phyloP scores from a whole-genome alignment of 192 early-diverging fungal species.

The Lobosporangium transversale region DNA sequence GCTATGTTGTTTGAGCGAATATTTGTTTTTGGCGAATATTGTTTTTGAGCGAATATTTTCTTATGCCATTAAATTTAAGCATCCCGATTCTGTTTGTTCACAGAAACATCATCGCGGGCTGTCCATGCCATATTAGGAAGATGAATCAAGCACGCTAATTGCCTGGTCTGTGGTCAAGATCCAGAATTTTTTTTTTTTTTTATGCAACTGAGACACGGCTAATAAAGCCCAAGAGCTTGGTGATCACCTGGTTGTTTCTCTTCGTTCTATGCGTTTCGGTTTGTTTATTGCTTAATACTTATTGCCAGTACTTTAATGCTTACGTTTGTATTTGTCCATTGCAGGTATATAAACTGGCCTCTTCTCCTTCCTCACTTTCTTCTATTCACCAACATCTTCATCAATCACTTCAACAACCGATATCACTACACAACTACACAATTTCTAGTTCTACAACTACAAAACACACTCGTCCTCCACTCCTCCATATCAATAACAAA shows the following conservation, averaged over 20 bases:
- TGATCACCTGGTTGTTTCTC: not conserved
- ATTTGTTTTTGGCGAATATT: too few relatives aligned
- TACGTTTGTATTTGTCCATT: too few relatives aligned
- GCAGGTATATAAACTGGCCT: too few relatives aligned
- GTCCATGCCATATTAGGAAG: not conserved
- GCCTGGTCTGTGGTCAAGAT: not conserved
- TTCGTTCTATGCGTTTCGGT: not conserved
- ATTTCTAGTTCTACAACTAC: conserved; percentile 1
- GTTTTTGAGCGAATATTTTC: too few relatives aligned
- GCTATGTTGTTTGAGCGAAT: too few relatives aligned
- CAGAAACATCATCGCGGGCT: not conserved
- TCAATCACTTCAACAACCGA: not conserved
- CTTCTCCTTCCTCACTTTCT: not conserved
- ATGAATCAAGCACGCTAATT: not conserved
- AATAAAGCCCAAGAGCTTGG: not conserved
- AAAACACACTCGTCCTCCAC: not conserved
- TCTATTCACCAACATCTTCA: conserved; percentile 1
- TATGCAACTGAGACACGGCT: not conserved
- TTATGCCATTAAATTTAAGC: too few relatives aligned
- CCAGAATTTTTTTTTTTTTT: not conserved
- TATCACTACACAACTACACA: not conserved
- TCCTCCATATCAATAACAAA: too few relatives aligned
- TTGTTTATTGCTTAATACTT: not conserved
- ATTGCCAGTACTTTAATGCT: too few relatives aligned
- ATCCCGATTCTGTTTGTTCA: too few relatives aligned